phyloP scores from a whole-genome alignment of 805 yeast species.

The Cyberlindnera sargentensis region DNA sequence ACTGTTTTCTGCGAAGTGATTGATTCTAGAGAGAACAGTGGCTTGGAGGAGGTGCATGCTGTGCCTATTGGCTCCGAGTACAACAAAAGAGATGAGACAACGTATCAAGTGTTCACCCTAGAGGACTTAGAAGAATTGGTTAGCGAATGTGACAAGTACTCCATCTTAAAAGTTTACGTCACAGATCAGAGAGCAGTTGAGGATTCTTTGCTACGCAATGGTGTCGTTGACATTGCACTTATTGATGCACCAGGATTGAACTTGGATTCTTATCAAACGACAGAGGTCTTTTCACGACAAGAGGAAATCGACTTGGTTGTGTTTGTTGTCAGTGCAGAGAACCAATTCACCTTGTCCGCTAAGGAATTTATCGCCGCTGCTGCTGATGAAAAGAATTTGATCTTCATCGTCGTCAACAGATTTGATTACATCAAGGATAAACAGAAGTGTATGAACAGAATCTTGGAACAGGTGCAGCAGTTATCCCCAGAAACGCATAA shows the following conservation, averaged over 20 bases:
- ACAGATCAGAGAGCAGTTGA: slow-evolving; percentile 63
- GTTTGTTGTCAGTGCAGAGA: slow-evolving; percentile 93
- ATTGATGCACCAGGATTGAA: slow-evolving; percentile 98
- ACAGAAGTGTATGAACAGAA: slow-evolving; percentile 66
- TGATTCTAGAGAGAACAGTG: slow-evolving; percentile 70
- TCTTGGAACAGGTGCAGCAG: slow-evolving; percentile 76
- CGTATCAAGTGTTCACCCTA: slow-evolving; percentile 53
- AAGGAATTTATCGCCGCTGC: slow-evolving; percentile 89
- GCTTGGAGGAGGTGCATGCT: slow-evolving; percentile 90
- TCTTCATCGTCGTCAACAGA: slow-evolving; percentile 89
- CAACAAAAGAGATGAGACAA: slow-evolving; percentile 46
- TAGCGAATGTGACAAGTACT: slow-evolving; percentile 61
- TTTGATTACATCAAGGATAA: slow-evolving; percentile 84
- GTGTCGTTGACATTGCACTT: slow-evolving; percentile 83
- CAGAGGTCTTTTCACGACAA: slow-evolving; percentile 91
- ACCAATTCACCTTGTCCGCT: slow-evolving; percentile 90
- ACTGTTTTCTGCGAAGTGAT: slow-evolving; percentile 92
- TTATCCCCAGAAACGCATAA: slow-evolving; percentile 89
- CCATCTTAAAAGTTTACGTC: slow-evolving; percentile 73
- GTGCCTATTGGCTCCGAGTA: slow-evolving; percentile 46
- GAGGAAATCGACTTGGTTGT: slow-evolving; percentile 96
- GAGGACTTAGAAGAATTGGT: slow-evolving; percentile 62
- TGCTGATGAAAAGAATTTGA: slow-evolving; percentile 83
- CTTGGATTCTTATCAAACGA: slow-evolving; percentile 87
- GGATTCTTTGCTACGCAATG: slow-evolving; percentile 74